A percentile compares a stretch with the other conserved stretches of the same genome.
Conservation (phyloP, 2,329 filamentous ascomycete genomes). For the Harringtonia aguacate region DNA sequence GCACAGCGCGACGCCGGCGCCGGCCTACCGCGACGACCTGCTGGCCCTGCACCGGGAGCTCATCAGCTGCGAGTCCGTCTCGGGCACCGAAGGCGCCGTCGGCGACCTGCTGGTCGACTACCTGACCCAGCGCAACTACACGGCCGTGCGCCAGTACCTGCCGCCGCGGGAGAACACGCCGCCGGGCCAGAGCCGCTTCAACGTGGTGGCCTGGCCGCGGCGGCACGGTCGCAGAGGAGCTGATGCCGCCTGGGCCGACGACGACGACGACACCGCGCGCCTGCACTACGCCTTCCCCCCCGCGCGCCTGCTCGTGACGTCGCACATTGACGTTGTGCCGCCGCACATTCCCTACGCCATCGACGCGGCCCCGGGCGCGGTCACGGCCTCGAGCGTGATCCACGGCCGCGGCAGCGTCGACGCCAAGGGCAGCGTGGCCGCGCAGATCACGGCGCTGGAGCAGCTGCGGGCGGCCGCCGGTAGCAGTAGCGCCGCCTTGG, state of each 20-base stretch:
- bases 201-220: conserved; percentile 61
- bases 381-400: conserved; percentile 40
- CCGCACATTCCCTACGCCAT: conserved; percentile 61
- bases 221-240: conserved; percentile 27
- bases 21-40: conserved; percentile 38
- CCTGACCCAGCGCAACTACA: conserved; percentile 39
- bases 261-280: neutral
- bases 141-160: conserved; percentile 30
- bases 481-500: no score
- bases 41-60: conserved; percentile 66
- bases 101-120: conserved; percentile 59
- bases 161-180: conserved; percentile 19
- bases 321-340: conserved; percentile 73
- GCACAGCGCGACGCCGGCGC: conserved; percentile 2
- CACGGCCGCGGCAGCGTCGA: conserved; percentile 66
- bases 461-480: conserved; percentile 30
- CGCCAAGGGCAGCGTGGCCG: conserved; percentile 59
- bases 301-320: conserved; percentile 56
- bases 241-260: no score
- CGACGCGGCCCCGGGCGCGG: conserved; percentile 28
- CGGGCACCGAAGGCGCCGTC: conserved; percentile 55
- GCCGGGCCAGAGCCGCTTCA: conserved; percentile 43
- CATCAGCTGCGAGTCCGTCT: conserved; percentile 63
- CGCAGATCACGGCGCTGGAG: conserved; percentile 60
- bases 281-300: neutral